These are phyloP conservation scores for Rhodotorula mucilaginosa DNA, from an alignment of 1,284 basidiomycete genomes.

Conservation along the genomic window DNA sequence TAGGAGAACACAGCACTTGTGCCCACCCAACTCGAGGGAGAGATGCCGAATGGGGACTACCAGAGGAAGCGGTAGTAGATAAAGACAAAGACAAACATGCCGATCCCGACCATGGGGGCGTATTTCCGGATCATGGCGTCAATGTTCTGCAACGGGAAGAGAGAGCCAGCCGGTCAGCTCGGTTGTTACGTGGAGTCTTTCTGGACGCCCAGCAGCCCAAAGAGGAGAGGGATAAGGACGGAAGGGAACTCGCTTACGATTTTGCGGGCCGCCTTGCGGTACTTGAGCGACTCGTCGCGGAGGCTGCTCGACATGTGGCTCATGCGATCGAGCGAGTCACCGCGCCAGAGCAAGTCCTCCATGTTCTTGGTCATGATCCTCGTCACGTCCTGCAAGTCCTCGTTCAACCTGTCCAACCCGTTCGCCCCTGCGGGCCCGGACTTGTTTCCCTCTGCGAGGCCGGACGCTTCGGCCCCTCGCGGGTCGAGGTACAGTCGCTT, in stretches of 20 bases:
- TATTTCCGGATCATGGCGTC: constrained; percentile 93
- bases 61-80: constrained; percentile 80
- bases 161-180: background rate
- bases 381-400: constrained; percentile 95
- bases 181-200: too few relatives aligned
- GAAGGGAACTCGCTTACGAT: constrained; percentile 53
- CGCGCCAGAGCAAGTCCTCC: constrained; percentile 97
- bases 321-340: constrained; percentile 96
- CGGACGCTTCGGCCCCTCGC: constrained; percentile 67
- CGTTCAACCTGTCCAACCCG: constrained; percentile 79
- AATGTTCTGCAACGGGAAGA: constrained; percentile 47
- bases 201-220: too few relatives aligned
- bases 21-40: background rate
- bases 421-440: constrained; percentile 12
- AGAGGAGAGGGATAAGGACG: too few relatives aligned
- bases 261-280: constrained; percentile 90
- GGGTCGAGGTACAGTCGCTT: constrained; percentile 92
- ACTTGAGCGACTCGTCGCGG: constrained; percentile 94
- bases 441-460: constrained; percentile 2
- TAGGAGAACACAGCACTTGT: too few relatives aligned
- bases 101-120: constrained; percentile 80
- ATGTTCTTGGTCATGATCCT: constrained; percentile 99
- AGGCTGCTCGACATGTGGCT: constrained; percentile 96
- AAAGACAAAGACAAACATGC: constrained; percentile 76
- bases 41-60: constrained; percentile 37